These are phyloP conservation scores for Exsudoporus frostii DNA, from an alignment of 768 basidiomycete genomes.

Conservation along the genomic window DNA sequence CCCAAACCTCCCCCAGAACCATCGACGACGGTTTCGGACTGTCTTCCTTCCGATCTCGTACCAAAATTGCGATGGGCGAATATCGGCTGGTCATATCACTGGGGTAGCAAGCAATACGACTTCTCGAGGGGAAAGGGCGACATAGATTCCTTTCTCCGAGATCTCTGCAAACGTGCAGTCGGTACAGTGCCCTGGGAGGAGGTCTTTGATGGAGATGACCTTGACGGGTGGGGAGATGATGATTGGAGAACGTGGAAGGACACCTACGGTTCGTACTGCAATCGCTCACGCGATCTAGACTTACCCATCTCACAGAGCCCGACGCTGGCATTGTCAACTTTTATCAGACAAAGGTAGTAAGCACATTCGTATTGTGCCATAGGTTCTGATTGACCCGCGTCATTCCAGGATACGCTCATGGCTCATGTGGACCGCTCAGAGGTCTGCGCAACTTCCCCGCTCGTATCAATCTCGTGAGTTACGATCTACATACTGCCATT, in stretches of 20 bases:
- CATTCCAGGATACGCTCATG: slow-evolving; percentile 79
- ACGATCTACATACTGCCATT: background rate
- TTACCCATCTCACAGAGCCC: slow-evolving; percentile 53
- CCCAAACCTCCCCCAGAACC: slow-evolving; percentile 66
- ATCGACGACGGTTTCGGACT: slow-evolving; percentile 54
- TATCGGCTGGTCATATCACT: slow-evolving; percentile 95
- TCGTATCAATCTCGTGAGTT: slow-evolving; percentile 90
- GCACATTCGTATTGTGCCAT: background rate
- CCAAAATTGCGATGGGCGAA: slow-evolving; percentile 91
- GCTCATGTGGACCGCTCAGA: slow-evolving; percentile 98
- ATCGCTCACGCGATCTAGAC: slow-evolving; percentile 4
- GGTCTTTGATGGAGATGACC: slow-evolving; percentile 46
- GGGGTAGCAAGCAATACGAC: slow-evolving; percentile 95
- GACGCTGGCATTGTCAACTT: slow-evolving; percentile 98
- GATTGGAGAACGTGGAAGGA: slow-evolving; percentile 76
- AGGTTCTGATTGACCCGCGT: background rate
- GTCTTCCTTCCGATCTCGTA: slow-evolving; percentile 54
- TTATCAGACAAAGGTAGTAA: slow-evolving; percentile 74
- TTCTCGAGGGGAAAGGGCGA: slow-evolving; percentile 67
- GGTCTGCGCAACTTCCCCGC: slow-evolving; percentile 85
- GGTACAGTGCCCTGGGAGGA: slow-evolving; percentile 62
- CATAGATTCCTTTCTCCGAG: slow-evolving; percentile 54
- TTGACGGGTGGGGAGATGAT: slow-evolving; percentile 49
- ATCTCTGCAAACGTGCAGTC: slow-evolving; percentile 64
- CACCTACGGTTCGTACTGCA: slow-evolving; percentile 62